Evolutionary conservation across 2,329 filamentous ascomycete genomes (phyloP).

Genomic region (Fusarium abutilonis): DNA sequence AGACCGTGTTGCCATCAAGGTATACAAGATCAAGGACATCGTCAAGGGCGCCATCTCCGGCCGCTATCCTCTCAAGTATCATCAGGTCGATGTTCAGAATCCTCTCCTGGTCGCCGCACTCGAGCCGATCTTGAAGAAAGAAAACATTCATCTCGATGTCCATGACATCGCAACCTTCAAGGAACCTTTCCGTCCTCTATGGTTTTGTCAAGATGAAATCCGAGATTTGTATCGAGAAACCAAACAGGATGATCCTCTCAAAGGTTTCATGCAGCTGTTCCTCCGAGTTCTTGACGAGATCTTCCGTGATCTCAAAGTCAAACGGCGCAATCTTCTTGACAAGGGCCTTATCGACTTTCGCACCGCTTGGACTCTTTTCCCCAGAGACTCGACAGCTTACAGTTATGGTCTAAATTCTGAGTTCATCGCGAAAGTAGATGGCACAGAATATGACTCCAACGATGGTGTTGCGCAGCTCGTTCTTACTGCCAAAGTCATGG

Average conservation of each 20-base stretch:
- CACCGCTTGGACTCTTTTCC: slow-evolving; percentile 58
- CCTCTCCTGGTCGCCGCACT: slow-evolving; percentile 53
- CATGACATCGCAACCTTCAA: slow-evolving; percentile 51
- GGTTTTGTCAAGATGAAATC: slow-evolving; percentile 58
- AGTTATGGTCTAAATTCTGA: slow-evolving; percentile 54
- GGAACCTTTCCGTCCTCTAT: slow-evolving; percentile 55
- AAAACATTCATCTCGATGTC: slow-evolving; percentile 53
- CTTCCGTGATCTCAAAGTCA: slow-evolving; percentile 53
- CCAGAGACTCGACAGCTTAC: slow-evolving; percentile 52
- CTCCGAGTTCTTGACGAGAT: slow-evolving; percentile 55
- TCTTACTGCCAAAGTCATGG: slow-evolving; percentile 49
- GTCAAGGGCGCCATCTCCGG: slow-evolving; percentile 54
- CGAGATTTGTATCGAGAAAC: slow-evolving; percentile 46
- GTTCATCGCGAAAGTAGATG: slow-evolving; percentile 53
- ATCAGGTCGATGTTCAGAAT: slow-evolving; percentile 57
- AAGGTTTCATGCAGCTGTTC: slow-evolving; percentile 54
- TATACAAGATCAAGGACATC: slow-evolving; percentile 58
- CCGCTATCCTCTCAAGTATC: slow-evolving; percentile 52
- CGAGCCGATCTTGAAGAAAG: slow-evolving; percentile 56
- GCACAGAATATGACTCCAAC: slow-evolving; percentile 46
- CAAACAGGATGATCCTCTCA: slow-evolving; percentile 44
- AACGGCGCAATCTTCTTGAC: slow-evolving; percentile 50
- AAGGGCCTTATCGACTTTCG: slow-evolving; percentile 55
- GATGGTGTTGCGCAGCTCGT: slow-evolving; percentile 30
- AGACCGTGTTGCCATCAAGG: slow-evolving; percentile 55